Conservation (phyloP, 1,139 yeast genomes). For the Keqinozyma sinolaborantium region DNA sequence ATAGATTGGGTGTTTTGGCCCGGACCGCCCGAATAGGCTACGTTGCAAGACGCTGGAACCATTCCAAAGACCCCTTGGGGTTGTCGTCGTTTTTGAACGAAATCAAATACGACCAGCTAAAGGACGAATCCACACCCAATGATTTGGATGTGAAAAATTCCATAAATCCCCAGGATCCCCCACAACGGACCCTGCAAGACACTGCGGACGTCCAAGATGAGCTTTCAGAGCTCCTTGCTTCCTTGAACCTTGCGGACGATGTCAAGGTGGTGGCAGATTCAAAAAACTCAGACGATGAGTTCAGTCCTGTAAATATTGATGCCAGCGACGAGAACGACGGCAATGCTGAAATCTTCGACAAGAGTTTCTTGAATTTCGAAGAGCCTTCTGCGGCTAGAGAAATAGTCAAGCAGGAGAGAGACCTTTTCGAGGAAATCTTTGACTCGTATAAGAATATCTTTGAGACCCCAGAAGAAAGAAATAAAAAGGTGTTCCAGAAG, state of each 20-base stretch:
- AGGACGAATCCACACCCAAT: background rate
- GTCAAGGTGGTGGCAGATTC: background rate
- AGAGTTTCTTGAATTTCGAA: background rate
- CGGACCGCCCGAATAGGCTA: background rate
- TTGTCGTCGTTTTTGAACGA: slow-evolving; percentile 4
- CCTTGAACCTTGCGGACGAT: slow-evolving; percentile 6
- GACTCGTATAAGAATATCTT: slow-evolving; percentile 14
- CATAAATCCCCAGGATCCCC: background rate
- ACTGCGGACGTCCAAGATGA: slow-evolving; percentile 1
- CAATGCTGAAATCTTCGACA: background rate
- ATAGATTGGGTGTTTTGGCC: background rate
- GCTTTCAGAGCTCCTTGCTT: slow-evolving; percentile 5
- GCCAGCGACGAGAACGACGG: slow-evolving; percentile 12
- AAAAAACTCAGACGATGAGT: slow-evolving; percentile 5
- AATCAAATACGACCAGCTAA: slow-evolving; percentile 1
- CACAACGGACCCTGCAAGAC: background rate
- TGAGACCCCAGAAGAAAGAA: slow-evolving; percentile 5
- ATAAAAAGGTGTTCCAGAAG: slow-evolving; percentile 1
- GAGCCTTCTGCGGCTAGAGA: slow-evolving; percentile 3
- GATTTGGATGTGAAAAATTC: background rate
- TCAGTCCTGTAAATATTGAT: slow-evolving; percentile 11
- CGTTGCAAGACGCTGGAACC: background rate
- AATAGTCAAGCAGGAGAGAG: slow-evolving; percentile 18
- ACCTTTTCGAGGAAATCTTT: slow-evolving; percentile 22
- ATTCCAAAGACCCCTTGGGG: slow-evolving; percentile 7